phyloP scores from a whole-genome alignment of 1,139 yeast genomes.

The Magnusiomyces magnusii region DNA sequence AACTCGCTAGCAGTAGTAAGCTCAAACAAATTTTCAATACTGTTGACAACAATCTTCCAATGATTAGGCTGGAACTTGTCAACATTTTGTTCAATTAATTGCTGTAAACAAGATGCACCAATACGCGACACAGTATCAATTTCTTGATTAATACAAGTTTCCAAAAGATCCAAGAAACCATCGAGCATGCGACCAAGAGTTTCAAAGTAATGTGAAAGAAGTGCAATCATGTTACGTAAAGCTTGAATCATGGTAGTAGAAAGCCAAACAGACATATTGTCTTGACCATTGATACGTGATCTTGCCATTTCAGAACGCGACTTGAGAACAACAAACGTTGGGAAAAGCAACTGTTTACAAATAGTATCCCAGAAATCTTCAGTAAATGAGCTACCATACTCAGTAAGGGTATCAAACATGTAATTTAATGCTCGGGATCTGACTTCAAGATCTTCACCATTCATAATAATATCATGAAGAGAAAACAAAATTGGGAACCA shows the following conservation, averaged over 20 bases:
- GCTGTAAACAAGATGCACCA: conserved; percentile 83
- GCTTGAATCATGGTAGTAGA: conserved; percentile 97
- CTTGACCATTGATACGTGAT: conserved; percentile 52
- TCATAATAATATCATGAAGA: conserved; percentile 84
- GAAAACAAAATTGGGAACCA: conserved; percentile 84
- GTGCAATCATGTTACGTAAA: conserved; percentile 73
- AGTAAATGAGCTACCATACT: conserved; percentile 71
- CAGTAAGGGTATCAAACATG: conserved; percentile 72
- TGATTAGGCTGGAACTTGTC: conserved; percentile 53
- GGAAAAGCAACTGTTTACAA: conserved; percentile 73
- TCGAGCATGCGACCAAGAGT: conserved; percentile 64
- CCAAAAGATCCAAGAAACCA: conserved; percentile 68
- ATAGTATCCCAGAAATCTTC: conserved; percentile 74
- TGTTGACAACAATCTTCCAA: conserved; percentile 65
- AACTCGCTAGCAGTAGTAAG: conserved; percentile 82
- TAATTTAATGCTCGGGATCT: conserved; percentile 80
- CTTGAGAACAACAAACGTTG: conserved; percentile 76
- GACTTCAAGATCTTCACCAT: conserved; percentile 90
- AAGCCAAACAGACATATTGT: conserved; percentile 88
- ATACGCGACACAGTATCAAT: conserved; percentile 94
- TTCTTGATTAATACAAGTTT: conserved; percentile 90
- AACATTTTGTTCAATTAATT: conserved; percentile 66
- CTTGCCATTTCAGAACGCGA: conserved; percentile 62
- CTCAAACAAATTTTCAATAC: conserved; percentile 62
- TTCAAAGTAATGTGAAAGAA: conserved; percentile 69